Evolutionary conservation across 2,329 filamentous ascomycete species (phyloP), one percentile per base, ranked within the genome.

Genomic region (Colletotrichum tropicale): DNA sequence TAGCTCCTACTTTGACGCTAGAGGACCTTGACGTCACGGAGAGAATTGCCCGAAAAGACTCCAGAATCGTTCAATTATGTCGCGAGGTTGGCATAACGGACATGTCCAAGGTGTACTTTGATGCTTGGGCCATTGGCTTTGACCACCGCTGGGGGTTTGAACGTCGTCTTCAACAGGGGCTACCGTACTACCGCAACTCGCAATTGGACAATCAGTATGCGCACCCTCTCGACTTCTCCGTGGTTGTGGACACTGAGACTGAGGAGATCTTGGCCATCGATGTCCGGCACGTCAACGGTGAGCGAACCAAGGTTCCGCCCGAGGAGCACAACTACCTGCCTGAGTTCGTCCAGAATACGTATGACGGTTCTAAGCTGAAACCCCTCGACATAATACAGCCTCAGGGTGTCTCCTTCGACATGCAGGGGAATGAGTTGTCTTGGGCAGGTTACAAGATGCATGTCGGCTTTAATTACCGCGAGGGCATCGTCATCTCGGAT

Each of bases 111-210:
- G 93, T 96, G 43, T 96, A 94, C 84, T 94, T 94, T 82, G 94
- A 96, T 83, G 94, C 93, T 56, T 96, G 94, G 94, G 95, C 94
- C 2, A 96, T 96, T 83, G 94, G 94, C 36, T 94, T 94, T 77
- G 94, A 96, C 79, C 91, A 94, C 82, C 92, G 94, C 65, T 96
- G 95, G 83, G 94, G 94, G 66, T 94, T 87, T 72, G 88, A 89
- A 71, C 88, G 94, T 48, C 91, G 94, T 73, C 89, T 96, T 10
- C 94, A 96, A 84, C 94, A 96, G 86, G 94, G 94, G 15, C 86
- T 96, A 32, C 94, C 95, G 90, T 96, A 96, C 86, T 96, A 95
- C 82, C 91, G 94, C 52, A 93, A 93, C 43, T 90, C 94, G 75
- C 81, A 91, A 16, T 92, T 94, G 78, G 94, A 96, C 84, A 71